Evolutionary conservation across 805 yeast species (phyloP).

Genomic region (Cyberlindnera petersonii): DNA sequence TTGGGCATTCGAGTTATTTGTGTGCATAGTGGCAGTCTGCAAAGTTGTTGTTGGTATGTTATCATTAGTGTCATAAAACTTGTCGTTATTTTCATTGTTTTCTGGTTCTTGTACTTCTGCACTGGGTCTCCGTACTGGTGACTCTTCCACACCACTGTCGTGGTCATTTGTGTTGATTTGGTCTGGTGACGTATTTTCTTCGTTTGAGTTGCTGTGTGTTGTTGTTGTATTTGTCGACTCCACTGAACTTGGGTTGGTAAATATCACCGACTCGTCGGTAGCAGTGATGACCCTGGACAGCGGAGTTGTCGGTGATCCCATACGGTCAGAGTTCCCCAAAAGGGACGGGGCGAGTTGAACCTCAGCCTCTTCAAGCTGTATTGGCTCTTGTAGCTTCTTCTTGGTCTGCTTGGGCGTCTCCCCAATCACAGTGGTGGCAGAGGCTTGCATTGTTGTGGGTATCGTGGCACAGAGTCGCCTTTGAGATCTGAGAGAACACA

Average conservation of each 20-base stretch:
- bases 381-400: neutral
- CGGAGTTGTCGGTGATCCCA: constrained; percentile 16
- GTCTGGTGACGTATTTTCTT: neutral
- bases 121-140: constrained; percentile 1
- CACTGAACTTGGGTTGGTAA: constrained; percentile 26
- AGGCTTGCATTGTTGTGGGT: neutral
- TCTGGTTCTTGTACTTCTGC: neutral
- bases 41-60: too few species aligned
- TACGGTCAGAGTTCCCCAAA: neutral
- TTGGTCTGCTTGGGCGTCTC: neutral
- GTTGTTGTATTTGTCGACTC: constrained; percentile 25
- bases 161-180: too few species aligned
- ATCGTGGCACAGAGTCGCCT: neutral
- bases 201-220: constrained; percentile 10
- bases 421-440: neutral
- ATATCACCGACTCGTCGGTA: constrained; percentile 26
- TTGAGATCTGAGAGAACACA: neutral
- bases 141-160: neutral
- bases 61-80: constrained; percentile 10
- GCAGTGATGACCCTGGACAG: constrained; percentile 21
- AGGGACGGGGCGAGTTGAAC: neutral
- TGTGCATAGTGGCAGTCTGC: too few species aligned
- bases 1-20: too few species aligned
- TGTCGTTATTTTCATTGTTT: constrained; percentile 1
- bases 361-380: neutral